Conservation (phyloP, 106 monocot genomes). For the Agapanthus africanus region DNA sequence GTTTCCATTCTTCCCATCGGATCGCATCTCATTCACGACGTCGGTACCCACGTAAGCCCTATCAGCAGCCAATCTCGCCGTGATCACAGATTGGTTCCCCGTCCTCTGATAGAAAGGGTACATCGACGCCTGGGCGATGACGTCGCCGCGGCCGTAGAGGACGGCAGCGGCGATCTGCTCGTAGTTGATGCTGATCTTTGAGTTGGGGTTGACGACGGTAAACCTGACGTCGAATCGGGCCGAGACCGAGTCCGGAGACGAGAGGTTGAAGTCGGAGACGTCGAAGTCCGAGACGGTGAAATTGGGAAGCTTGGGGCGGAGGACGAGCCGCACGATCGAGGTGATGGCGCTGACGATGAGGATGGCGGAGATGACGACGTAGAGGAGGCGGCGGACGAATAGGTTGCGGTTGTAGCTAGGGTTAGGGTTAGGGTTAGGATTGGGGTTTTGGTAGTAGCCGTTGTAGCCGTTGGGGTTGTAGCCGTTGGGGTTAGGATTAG, state of each 20-base stretch:
- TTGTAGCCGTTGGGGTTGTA: slow-evolving; percentile 5
- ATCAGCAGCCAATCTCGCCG: not conserved
- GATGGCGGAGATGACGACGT: not conserved
- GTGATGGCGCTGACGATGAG: slow-evolving; percentile 5
- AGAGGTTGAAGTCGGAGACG: slow-evolving; percentile 3
- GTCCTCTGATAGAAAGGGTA: slow-evolving; percentile 4
- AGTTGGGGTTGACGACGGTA: slow-evolving; percentile 6
- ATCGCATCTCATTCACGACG: not conserved
- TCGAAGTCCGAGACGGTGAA: not conserved
- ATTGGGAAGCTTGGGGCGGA: slow-evolving; percentile 17
- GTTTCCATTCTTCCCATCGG: not conserved
- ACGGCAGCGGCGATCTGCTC: not conserved
- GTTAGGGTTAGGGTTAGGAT: not conserved
- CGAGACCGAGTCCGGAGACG: not conserved
- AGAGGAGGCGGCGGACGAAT: not conserved
- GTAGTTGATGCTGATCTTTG: slow-evolving; percentile 7
- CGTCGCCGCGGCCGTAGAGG: not conserved
- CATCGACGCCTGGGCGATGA: not conserved
- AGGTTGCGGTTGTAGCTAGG: too few relatives aligned
- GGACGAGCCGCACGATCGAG: slow-evolving; percentile 20
- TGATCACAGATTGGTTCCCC: not conserved
- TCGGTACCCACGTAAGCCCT: not conserved
- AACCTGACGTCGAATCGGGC: not conserved
- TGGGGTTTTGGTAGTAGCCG: not conserved
- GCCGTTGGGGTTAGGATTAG: slow-evolving; percentile 1